Conservation (phyloP, 2,329 filamentous ascomycete genomes). For the Trematosphaeria pertusa region DNA sequence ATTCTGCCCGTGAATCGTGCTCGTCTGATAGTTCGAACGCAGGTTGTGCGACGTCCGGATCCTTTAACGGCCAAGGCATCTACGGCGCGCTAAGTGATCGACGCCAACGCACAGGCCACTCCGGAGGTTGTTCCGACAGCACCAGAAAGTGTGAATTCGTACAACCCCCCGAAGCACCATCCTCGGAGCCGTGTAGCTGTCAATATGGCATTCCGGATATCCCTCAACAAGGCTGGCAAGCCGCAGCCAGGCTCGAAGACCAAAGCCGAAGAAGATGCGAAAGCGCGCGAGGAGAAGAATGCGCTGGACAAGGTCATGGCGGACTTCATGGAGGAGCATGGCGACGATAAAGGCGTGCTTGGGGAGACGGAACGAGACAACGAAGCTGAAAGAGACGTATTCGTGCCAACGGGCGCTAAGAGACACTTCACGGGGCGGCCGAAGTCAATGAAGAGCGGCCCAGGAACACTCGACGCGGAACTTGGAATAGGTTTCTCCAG, state of each 20-base stretch:
- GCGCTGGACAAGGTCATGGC: constrained; percentile 41
- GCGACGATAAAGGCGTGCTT: constrained; percentile 29
- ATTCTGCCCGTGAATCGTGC: too few relatives aligned
- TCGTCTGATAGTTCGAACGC: too few relatives aligned
- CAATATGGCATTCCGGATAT: constrained; percentile 41
- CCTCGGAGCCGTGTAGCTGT: background rate
- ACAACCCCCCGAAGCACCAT: too few relatives aligned
- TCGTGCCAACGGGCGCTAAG: constrained; percentile 38
- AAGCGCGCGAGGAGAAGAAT: constrained; percentile 39
- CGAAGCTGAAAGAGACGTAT: constrained; percentile 30
- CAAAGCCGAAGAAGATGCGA: constrained; percentile 40
- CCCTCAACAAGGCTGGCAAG: constrained; percentile 35
- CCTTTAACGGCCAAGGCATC: too few relatives aligned
- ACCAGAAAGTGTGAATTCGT: too few relatives aligned
- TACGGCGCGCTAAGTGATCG: too few relatives aligned
- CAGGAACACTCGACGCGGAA: constrained; percentile 36
- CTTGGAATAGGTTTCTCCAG: constrained; percentile 2
- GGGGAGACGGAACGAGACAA: constrained; percentile 29
- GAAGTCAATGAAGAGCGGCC: constrained; percentile 41
- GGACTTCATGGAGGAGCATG: constrained; percentile 39
- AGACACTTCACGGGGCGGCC: constrained; percentile 39
- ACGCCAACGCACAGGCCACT: too few relatives aligned
- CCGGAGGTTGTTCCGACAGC: too few relatives aligned
- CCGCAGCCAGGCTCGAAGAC: constrained; percentile 32
- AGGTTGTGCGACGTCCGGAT: background rate